Conservation (phyloP, 495 filamentous ascomycete species). For the Tuber aestivum region DNA sequence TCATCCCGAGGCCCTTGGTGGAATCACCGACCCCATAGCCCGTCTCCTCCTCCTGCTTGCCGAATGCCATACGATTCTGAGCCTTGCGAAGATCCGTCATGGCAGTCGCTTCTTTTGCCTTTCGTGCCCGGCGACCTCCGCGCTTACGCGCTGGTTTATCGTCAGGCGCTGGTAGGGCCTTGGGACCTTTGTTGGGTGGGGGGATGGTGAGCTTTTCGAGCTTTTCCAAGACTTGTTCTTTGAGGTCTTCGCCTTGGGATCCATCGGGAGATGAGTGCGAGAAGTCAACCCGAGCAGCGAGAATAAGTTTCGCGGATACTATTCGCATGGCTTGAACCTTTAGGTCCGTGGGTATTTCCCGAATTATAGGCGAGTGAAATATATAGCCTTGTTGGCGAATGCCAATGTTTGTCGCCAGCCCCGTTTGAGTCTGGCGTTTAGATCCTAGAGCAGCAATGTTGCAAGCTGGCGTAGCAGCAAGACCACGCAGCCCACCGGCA, state of each 20-base stretch:
- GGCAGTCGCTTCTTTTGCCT: conserved; percentile 92
- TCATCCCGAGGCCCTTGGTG: conserved; percentile 89
- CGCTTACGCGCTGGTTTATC: conserved; percentile 93
- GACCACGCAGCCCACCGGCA: conserved; percentile 76
- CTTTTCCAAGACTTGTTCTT: conserved; percentile 72
- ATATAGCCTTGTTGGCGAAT: conserved; percentile 89
- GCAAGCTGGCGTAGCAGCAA: conserved; percentile 87
- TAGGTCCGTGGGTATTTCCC: conserved; percentile 72
- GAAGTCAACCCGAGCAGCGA: conserved; percentile 81
- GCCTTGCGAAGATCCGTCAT: conserved; percentile 97
- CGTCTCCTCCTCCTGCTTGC: conserved; percentile 90
- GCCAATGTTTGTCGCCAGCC: conserved; percentile 89
- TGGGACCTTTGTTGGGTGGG: conserved; percentile 80
- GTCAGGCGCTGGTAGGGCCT: conserved; percentile 87
- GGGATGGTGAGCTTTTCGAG: conserved; percentile 93
- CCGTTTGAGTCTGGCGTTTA: conserved; percentile 73
- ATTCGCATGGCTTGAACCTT: conserved; percentile 95
- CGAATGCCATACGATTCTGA: conserved; percentile 93
- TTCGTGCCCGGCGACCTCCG: conserved; percentile 82
- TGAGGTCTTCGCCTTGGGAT: conserved; percentile 75
- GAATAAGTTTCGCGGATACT: conserved; percentile 84
- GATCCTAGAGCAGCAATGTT: conserved; percentile 85
- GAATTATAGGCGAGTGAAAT: conserved; percentile 82
- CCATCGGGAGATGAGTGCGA: conserved; percentile 80
- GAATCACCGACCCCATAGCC: conserved; percentile 84